phyloP scores from a whole-genome alignment of 2,329 filamentous ascomycete species.

The Botrytis sinoallii region DNA sequence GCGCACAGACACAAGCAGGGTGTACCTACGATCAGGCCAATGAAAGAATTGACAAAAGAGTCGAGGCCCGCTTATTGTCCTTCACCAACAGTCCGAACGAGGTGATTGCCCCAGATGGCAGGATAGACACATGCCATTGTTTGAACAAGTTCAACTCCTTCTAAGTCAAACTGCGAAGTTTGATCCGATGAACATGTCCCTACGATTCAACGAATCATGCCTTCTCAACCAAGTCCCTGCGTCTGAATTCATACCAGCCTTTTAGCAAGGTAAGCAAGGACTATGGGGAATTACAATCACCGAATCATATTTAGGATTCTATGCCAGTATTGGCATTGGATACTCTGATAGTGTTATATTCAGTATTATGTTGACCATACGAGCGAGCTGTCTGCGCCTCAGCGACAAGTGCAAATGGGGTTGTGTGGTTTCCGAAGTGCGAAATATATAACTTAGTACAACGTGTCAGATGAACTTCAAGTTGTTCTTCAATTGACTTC shows the following conservation, averaged over 20 bases:
- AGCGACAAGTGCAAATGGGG: background rate
- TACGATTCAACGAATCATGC: background rate
- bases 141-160: background rate
- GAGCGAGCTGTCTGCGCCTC: background rate
- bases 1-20: background rate
- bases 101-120: background rate
- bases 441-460: background rate
- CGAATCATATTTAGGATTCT: background rate
- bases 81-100: background rate
- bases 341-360: background rate
- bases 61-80: background rate
- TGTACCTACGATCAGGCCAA: background rate
- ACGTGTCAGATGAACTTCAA: background rate
- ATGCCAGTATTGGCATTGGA: background rate
- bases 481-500: background rate
- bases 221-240: background rate
- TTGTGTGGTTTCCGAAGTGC: no score
- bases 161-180: background rate
- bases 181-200: background rate
- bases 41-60: background rate
- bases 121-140: background rate
- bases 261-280: background rate
- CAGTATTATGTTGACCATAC: background rate
- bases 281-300: background rate
- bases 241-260: background rate